Evolutionary conservation across 352 stramenopile species (phyloP).

Genomic region (Globisporangium perplexum): DNA sequence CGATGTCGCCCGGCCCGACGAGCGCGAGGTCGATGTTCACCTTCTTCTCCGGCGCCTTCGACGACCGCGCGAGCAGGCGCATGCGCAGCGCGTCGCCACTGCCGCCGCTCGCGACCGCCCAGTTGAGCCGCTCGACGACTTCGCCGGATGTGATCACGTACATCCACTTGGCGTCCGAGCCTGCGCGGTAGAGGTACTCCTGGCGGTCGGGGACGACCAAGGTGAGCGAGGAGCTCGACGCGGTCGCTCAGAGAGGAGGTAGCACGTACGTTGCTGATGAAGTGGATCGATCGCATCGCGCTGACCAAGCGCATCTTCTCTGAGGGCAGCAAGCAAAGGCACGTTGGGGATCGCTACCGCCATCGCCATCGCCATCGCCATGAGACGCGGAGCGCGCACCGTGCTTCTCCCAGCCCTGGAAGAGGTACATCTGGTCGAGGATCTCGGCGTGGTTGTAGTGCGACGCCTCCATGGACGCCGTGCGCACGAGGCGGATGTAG

Average conservation of each 20-base stretch:
- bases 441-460: conserved; percentile 76
- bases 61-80: conserved; percentile 20
- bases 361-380: too few relatives aligned
- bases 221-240: not conserved
- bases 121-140: conserved; percentile 64
- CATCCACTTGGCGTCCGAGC: conserved; percentile 64
- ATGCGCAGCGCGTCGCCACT: conserved; percentile 21
- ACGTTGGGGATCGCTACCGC: too few relatives aligned
- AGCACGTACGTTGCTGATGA: conserved; percentile 47
- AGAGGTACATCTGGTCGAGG: conserved; percentile 70
- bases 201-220: conserved; percentile 5
- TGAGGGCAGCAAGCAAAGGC: conserved; percentile 4
- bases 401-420: conserved; percentile 64
- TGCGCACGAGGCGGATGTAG: conserved; percentile 67
- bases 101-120: conserved; percentile 17
- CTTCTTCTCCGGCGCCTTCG: conserved; percentile 46
- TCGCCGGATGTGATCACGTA: conserved; percentile 66
- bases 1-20: conserved; percentile 52
- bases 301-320: conserved; percentile 76
- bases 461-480: conserved; percentile 71
- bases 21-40: conserved; percentile 65
- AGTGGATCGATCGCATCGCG: conserved; percentile 56
- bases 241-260: not conserved
- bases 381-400: too few relatives aligned
- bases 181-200: conserved; percentile 68